Evolutionary conservation across 805 yeast species (phyloP).

Genomic region (Candida broadrunensis): DNA sequence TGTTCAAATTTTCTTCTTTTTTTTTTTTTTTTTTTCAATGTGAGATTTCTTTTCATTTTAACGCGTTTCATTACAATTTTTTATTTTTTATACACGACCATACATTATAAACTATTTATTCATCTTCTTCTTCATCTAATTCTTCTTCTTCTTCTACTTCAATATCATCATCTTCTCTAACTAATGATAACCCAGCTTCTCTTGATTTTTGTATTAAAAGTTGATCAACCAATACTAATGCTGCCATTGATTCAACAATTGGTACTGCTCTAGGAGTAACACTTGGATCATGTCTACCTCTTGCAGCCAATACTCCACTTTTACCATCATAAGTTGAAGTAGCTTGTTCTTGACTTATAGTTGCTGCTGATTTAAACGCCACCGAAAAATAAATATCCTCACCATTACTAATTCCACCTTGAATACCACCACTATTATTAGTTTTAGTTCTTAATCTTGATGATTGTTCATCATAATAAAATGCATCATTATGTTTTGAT

Average conservation of each 20-base stretch:
- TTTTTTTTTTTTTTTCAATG: too few species aligned
- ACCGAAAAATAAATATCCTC: conserved; percentile 92
- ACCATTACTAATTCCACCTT: conserved; percentile 97
- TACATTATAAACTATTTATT: too few species aligned
- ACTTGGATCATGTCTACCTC: conserved; percentile 98
- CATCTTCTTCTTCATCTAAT: too few species aligned
- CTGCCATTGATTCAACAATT: conserved; percentile 97
- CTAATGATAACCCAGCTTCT: conserved; percentile 27
- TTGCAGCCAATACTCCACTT: conserved; percentile 85
- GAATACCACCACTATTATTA: conserved; percentile 94
- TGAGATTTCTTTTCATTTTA: too few species aligned
- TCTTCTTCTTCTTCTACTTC: too few species aligned
- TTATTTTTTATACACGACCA: too few species aligned
- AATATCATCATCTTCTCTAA: neutral
- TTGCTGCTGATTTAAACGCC: conserved; percentile 98
- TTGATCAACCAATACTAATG: conserved; percentile 88
- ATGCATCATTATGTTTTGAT: conserved; percentile 90
- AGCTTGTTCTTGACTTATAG: conserved; percentile 88
- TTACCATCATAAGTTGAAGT: conserved; percentile 89
- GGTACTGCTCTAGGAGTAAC: conserved; percentile 99
- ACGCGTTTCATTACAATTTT: too few species aligned
- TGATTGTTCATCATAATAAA: conserved; percentile 55
- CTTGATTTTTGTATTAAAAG: conserved; percentile 83
- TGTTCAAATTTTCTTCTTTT: too few species aligned
- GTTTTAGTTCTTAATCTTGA: conserved; percentile 79